Base-by-base conservation (phyloP, 352 stramenopile genomes). In the Globisporangium splendens region DNA sequence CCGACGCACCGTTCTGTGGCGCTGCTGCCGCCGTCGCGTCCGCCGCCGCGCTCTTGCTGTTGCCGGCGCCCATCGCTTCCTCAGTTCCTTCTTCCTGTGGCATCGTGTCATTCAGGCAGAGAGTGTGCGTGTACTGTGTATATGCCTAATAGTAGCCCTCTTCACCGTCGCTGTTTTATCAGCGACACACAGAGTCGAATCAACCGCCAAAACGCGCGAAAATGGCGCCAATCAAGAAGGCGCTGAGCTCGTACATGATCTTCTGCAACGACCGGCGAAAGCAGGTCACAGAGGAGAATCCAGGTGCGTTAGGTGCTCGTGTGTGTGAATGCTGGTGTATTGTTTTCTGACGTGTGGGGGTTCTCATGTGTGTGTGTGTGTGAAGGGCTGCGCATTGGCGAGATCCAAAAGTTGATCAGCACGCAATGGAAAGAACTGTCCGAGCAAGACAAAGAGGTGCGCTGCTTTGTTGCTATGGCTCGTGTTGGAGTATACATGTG, bases 351-450 rank as follows among this genome's bases (percentile, higher is more conserved):
- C n/a, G 18, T 31, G 1, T 15, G 10, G 3, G 10, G n/a, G 22
- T 8, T 33, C 28, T 22, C 7, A 3, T 46, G 20, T 8, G 5
- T 7, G 14, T 11, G 33, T 21, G 20, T 50, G 11, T 24, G 44
- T 20, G 20, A 58, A 78, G 74, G 77, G 2, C 54, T 81, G 3
- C 70, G 71, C 54, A 74, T 95, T 46, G 82, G 83, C 8, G 76
- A 89, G 14, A 79, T 98, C 18, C 88, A 97, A 50, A 96, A 96
- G 68, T 65, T 92, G 17, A 87, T 98, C 31, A 96, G 93, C 31
- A 70, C 73, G 46, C 79, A 93, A 47, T 98, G 96, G 96, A 90
- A 89, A 15, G 77, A 75, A 46, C 73, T 98, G 18, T 70, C 66
- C 8, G 63, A 78, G 3, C 78, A 96, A 21, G 73, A 98, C 56